phyloP scores from a whole-genome alignment of 371 early-diverging fungal species.

The Mucor lusitanicus region DNA sequence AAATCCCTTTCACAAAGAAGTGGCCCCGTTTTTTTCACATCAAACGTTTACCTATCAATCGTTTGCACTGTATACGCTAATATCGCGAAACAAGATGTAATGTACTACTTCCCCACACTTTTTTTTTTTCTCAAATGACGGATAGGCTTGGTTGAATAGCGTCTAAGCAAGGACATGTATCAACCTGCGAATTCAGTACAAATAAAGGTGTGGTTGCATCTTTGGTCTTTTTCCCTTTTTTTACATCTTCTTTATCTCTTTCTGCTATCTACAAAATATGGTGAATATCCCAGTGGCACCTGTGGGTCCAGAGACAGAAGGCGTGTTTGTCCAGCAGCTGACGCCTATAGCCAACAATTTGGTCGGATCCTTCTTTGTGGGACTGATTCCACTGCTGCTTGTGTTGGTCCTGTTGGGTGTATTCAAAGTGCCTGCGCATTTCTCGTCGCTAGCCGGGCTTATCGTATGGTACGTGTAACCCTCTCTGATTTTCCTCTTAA shows the following conservation, averaged over 20 bases:
- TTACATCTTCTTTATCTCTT: neutral
- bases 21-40: neutral
- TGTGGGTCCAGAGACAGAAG: conserved; percentile 26
- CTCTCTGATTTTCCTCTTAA: neutral
- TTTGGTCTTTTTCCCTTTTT: neutral
- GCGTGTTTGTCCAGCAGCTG: conserved; percentile 40
- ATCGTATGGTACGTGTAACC: conserved; percentile 35
- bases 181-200: neutral
- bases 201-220: neutral
- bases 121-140: neutral
- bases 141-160: neutral
- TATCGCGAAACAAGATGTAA: neutral
- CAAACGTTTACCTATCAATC: neutral
- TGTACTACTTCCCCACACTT: conserved; percentile 10
- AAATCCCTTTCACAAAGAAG: neutral
- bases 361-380: conserved; percentile 49
- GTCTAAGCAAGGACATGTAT: neutral
- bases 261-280: conserved; percentile 15
- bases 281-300: conserved; percentile 31
- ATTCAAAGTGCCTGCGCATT: conserved; percentile 38
- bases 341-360: conserved; percentile 44
- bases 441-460: conserved; percentile 35
- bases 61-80: neutral
- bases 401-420: conserved; percentile 42
- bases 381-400: conserved; percentile 38